Conservation (phyloP, 1,139 yeast genomes). For the Schwanniomyces etchellsii region DNA sequence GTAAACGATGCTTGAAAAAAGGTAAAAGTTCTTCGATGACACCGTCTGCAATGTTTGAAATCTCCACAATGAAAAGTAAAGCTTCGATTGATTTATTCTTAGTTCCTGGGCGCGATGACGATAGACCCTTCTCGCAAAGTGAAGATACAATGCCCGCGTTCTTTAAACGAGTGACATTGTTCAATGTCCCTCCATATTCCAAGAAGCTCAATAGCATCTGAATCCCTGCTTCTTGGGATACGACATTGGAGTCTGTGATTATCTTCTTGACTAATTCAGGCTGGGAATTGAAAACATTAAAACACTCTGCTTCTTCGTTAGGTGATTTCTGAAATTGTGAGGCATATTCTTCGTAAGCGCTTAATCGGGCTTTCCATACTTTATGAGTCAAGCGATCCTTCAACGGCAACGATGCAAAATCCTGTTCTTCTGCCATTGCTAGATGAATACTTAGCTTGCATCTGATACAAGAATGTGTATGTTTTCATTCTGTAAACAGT, state of each 20-base stretch:
- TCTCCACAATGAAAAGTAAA: conserved; percentile 57
- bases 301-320: conserved; percentile 50
- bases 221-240: conserved; percentile 85
- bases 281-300: conserved; percentile 43
- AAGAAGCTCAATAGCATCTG: conserved; percentile 51
- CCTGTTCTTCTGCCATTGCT: conserved; percentile 44
- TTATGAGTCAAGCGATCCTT: conserved; percentile 64
- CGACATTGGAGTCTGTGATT: conserved; percentile 77
- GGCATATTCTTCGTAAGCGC: conserved; percentile 69
- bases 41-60: conserved; percentile 54
- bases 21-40: conserved; percentile 68
- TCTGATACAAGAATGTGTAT: background rate
- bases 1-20: conserved; percentile 55
- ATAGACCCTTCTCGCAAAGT: conserved; percentile 73
- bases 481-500: background rate
- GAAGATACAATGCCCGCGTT: conserved; percentile 44
- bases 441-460: too few species aligned
- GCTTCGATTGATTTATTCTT: conserved; percentile 62
- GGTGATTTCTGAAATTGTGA: conserved; percentile 49
- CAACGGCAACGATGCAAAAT: conserved; percentile 58
- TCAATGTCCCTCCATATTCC: conserved; percentile 49
- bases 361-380: conserved; percentile 87
- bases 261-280: conserved; percentile 49
- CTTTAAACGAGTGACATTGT: conserved; percentile 31
- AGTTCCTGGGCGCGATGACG: conserved; percentile 73